phyloP scores from a whole-genome alignment of 345 rosid species.

The Salix exigua region DNA sequence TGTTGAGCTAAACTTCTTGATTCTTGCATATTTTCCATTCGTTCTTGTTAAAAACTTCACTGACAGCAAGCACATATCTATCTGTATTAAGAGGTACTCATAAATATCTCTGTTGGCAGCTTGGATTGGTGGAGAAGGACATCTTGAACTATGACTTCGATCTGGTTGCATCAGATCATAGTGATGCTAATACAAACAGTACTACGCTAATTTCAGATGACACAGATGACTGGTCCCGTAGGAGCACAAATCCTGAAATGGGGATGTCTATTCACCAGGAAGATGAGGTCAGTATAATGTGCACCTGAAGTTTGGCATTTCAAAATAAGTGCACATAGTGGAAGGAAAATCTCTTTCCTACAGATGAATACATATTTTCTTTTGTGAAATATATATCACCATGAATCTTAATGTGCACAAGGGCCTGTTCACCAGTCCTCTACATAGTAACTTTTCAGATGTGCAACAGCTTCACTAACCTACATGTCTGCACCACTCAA shows the following conservation, averaged over 20 bases:
- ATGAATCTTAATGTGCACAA: no score
- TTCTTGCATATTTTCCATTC: neutral
- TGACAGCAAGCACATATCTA: slow-evolving; percentile 2
- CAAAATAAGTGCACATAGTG: neutral
- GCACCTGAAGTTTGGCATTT: neutral
- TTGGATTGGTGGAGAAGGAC: slow-evolving; percentile 90
- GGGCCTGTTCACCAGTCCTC: no score
- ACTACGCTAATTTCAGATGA: slow-evolving; percentile 88
- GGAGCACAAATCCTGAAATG: slow-evolving; percentile 53
- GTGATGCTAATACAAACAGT: slow-evolving; percentile 91
- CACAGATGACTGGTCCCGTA: slow-evolving; percentile 79
- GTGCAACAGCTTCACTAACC: no score
- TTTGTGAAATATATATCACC: no score
- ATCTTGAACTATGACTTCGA: slow-evolving; percentile 83
- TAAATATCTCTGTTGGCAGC: slow-evolving; percentile 51
- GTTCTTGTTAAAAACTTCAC: neutral
- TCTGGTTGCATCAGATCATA: slow-evolving; percentile 79
- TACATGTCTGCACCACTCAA: no score
- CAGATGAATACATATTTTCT: neutral
- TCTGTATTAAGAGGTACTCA: slow-evolving; percentile 2
- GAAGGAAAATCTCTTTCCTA: neutral
- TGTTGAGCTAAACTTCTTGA: neutral
- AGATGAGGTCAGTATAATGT: slow-evolving; percentile 56
- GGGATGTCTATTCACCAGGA: slow-evolving; percentile 56
- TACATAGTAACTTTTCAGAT: no score